Conservation (phyloP, 2,329 filamentous ascomycete genomes). For the Alternaria conjuncta region DNA sequence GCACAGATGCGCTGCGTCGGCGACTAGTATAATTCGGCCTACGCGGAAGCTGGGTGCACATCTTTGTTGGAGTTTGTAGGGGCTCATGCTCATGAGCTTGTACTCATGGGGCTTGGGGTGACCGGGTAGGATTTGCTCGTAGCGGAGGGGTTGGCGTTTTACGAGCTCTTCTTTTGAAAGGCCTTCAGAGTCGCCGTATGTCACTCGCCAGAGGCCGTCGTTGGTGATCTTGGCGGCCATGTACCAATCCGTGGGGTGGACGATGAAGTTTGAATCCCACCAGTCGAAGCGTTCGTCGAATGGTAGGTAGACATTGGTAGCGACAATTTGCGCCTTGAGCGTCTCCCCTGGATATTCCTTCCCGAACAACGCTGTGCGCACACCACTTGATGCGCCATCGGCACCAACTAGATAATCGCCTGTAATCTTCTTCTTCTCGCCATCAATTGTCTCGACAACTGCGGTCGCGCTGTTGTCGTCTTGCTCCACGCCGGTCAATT, state of each 20-base stretch:
- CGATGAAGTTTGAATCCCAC: slow-evolving; percentile 65
- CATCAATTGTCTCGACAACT: slow-evolving; percentile 33
- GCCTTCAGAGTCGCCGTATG: slow-evolving; percentile 65
- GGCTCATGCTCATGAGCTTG: slow-evolving; percentile 62
- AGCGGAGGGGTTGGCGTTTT: slow-evolving; percentile 62
- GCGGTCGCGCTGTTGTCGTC: slow-evolving; percentile 38
- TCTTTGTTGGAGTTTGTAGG: slow-evolving; percentile 68
- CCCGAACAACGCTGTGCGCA: slow-evolving; percentile 41
- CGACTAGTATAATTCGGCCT: slow-evolving; percentile 63
- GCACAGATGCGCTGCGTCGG: slow-evolving; percentile 67
- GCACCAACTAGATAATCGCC: slow-evolving; percentile 46
- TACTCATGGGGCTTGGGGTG: slow-evolving; percentile 65
- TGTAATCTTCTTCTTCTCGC: slow-evolving; percentile 31
- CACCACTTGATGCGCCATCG: slow-evolving; percentile 44
- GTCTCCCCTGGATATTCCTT: slow-evolving; percentile 64
- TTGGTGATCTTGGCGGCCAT: slow-evolving; percentile 67
- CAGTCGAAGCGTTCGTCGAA: slow-evolving; percentile 64
- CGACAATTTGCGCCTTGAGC: slow-evolving; percentile 66
- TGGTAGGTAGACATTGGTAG: slow-evolving; percentile 68
- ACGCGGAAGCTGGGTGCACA: slow-evolving; percentile 65
- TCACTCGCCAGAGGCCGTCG: slow-evolving; percentile 68
- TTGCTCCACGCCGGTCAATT: slow-evolving; percentile 39
- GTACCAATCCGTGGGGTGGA: slow-evolving; percentile 67
- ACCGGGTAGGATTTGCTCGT: slow-evolving; percentile 64
- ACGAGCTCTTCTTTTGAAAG: slow-evolving; percentile 62